These are phyloP conservation scores for Thraustochytrium sp. DNA, from an alignment of 352 stramenopile genomes.

Conservation along the genomic window DNA sequence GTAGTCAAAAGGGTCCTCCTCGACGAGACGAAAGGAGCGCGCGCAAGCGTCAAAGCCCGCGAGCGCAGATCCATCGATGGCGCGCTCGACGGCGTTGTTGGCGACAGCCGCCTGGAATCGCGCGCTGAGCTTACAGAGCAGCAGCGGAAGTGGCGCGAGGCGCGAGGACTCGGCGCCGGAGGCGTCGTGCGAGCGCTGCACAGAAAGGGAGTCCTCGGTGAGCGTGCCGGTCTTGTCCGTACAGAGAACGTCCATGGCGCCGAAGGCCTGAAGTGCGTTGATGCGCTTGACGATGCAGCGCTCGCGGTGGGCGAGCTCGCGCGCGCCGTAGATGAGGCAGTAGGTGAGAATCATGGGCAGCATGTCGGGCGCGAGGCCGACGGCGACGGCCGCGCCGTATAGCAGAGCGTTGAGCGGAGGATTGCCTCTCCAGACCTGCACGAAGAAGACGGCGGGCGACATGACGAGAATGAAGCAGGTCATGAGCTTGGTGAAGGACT, in stretches of 20 bases:
- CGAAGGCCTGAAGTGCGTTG: slow-evolving; percentile 82
- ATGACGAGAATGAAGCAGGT: slow-evolving; percentile 37
- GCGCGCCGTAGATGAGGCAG: slow-evolving; percentile 24
- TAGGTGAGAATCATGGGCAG: slow-evolving; percentile 34
- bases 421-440: not conserved
- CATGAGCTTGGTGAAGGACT: slow-evolving; percentile 22
- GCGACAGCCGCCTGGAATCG: not conserved
- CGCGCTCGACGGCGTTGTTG: slow-evolving; percentile 12
- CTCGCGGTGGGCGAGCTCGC: slow-evolving; percentile 58
- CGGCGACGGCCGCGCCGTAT: not conserved
- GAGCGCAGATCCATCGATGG: not conserved
- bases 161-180: not conserved
- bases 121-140: not conserved
- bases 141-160: not conserved
- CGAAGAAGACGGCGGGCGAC: not conserved
- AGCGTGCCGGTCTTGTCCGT: slow-evolving; percentile 92
- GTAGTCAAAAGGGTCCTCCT: slow-evolving; percentile 37
- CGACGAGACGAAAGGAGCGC: not conserved
- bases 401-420: not conserved
- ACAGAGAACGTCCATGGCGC: slow-evolving; percentile 85
- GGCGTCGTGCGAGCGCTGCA: slow-evolving; percentile 57
- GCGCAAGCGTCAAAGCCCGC: not conserved
- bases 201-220: slow-evolving; percentile 86
- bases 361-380: slow-evolving; percentile 27
- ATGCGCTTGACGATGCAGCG: slow-evolving; percentile 85